phyloP scores from a whole-genome alignment of 129 eudicot species.

The Saposhnikovia divaricata region DNA sequence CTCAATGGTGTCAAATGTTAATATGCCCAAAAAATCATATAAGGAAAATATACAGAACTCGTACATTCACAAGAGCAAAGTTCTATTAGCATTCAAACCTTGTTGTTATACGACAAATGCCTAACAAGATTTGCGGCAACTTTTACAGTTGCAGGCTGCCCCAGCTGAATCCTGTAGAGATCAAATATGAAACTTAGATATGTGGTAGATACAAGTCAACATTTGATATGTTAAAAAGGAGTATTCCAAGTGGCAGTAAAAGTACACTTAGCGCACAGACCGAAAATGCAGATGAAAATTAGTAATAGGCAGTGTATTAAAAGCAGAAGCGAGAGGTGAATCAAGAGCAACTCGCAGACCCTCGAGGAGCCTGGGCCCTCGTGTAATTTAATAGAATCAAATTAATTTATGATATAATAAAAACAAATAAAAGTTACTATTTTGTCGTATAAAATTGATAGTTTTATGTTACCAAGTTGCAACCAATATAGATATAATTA shows the following conservation, averaged over 20 bases:
- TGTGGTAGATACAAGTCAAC: neutral
- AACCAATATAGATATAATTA: too few species aligned
- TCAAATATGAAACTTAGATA: neutral
- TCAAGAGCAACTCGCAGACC: neutral
- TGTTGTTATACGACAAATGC: constrained; percentile 73
- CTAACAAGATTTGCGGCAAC: constrained; percentile 97
- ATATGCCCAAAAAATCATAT: neutral
- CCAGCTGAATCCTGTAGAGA: constrained; percentile 70
- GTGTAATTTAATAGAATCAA: too few species aligned
- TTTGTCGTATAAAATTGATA: too few species aligned
- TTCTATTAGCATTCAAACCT: constrained; percentile 40
- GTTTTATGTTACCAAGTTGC: neutral
- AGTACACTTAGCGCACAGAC: neutral
- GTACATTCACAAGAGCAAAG: neutral
- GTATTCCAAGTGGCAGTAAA: neutral
- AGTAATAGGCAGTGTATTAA: neutral
- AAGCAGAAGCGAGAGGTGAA: neutral
- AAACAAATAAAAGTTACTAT: too few species aligned
- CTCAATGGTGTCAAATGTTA: neutral
- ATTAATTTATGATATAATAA: too few species aligned
- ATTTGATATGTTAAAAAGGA: neutral
- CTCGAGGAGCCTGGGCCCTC: neutral
- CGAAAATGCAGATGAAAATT: neutral
- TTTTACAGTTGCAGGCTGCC: constrained; percentile 95
- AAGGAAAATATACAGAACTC: neutral